Percentiles rank a stretch among this genome's conserved stretches.
Conservation (phyloP, 352 stramenopile species). For the Bremia lactucae region DNA sequence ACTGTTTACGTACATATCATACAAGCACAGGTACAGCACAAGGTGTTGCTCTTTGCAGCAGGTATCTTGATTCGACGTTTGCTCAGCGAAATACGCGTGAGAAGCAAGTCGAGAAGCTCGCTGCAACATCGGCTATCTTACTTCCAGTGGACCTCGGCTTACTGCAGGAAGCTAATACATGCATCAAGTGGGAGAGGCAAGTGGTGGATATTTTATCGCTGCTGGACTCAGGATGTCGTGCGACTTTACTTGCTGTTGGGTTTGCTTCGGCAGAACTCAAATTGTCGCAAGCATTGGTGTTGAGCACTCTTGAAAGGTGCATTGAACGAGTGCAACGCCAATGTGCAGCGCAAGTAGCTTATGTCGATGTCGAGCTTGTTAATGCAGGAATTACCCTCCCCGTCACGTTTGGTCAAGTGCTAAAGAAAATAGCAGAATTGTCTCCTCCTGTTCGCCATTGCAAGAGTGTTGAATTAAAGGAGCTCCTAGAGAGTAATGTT, state of each 20-base stretch:
- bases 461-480: constrained; percentile 26
- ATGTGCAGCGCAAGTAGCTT: constrained; percentile 12
- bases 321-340: constrained; percentile 18
- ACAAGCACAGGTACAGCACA: constrained; percentile 6
- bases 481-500: constrained; percentile 31
- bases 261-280: constrained; percentile 25
- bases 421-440: constrained; percentile 19
- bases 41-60: constrained; percentile 40
- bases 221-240: constrained; percentile 21
- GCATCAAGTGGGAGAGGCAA: constrained; percentile 33
- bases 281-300: constrained; percentile 7
- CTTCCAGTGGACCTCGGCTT: constrained; percentile 44
- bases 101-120: constrained; percentile 22
- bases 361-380: constrained; percentile 19
- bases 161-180: constrained; percentile 20
- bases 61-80: constrained; percentile 43
- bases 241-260: constrained; percentile 31
- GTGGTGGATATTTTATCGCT: constrained; percentile 23
- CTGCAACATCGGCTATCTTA: constrained; percentile 39
- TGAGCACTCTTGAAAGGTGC: constrained; percentile 18
- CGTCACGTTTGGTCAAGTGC: constrained; percentile 18
- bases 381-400: constrained; percentile 7
- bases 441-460: constrained; percentile 15
- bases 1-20: constrained; percentile 20
- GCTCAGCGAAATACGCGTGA: constrained; percentile 9